Conservation (phyloP, 2,329 filamentous ascomycete genomes). For the Colletotrichum musicola region DNA sequence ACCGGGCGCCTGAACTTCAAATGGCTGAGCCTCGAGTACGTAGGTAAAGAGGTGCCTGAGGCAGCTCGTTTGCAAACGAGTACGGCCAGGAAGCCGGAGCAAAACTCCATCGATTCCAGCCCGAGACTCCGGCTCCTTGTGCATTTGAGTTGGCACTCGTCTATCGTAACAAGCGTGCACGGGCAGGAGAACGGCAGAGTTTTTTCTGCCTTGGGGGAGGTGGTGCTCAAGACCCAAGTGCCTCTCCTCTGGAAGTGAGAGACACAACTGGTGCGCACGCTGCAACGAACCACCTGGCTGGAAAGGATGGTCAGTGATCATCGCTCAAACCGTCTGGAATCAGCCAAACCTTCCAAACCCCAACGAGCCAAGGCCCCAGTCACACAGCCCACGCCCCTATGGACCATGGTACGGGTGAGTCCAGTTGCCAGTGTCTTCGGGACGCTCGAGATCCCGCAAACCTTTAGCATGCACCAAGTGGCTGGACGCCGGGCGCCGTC, state of each 20-base stretch:
- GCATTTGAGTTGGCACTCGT: constrained; percentile 13
- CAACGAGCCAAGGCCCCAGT: no score
- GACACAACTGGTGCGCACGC: constrained; percentile 25
- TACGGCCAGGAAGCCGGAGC: not conserved
- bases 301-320: constrained; percentile 27
- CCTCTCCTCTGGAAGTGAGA: not conserved
- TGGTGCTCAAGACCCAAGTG: not conserved
- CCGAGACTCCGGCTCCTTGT: constrained; percentile 31
- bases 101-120: constrained; percentile 7
- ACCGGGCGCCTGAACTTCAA: no score
- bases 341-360: constrained; percentile 18
- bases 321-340: constrained; percentile 16
- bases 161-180: constrained; percentile 4
- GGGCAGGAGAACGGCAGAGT: not conserved
- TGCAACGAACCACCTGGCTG: constrained; percentile 26
- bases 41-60: not conserved
- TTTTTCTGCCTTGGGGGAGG: not conserved
- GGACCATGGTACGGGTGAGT: not conserved
- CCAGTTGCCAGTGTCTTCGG: no score
- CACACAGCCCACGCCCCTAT: no score
- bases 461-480: not conserved
- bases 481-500: no score
- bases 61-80: not conserved
- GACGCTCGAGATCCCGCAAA: not conserved
- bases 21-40: no score